Evolutionary conservation across 352 stramenopile species (phyloP).

Genomic region (Peronospora farinosa): DNA sequence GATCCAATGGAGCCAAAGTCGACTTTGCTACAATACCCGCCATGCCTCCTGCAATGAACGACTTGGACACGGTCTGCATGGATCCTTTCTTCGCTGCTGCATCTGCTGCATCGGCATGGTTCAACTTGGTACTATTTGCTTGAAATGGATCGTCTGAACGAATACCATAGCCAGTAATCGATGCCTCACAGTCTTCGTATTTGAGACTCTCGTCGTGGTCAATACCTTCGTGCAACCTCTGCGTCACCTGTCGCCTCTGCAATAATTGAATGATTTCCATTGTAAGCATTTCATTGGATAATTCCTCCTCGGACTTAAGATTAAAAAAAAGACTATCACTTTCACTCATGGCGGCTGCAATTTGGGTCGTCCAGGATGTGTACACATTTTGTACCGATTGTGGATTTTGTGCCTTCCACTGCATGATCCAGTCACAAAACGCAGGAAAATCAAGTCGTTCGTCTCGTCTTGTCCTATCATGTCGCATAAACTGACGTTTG

Average conservation of each 20-base stretch:
- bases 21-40: slow-evolving; percentile 78
- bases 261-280: slow-evolving; percentile 33
- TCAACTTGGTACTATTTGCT: slow-evolving; percentile 7
- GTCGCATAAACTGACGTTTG: slow-evolving; percentile 30
- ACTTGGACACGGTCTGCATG: slow-evolving; percentile 72
- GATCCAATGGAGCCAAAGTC: slow-evolving; percentile 61
- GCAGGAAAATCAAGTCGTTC: slow-evolving; percentile 59
- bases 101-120: slow-evolving; percentile 11
- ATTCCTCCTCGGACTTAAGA: slow-evolving; percentile 31
- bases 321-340: slow-evolving; percentile 68
- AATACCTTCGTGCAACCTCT: slow-evolving; percentile 14
- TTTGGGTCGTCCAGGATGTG: slow-evolving; percentile 64
- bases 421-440: slow-evolving; percentile 77
- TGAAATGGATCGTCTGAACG: slow-evolving; percentile 19
- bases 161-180: slow-evolving; percentile 15
- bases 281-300: slow-evolving; percentile 28
- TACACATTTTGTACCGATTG: slow-evolving; percentile 65
- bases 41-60: slow-evolving; percentile 65
- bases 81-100: slow-evolving; percentile 30
- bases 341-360: slow-evolving; percentile 59
- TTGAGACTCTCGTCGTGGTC: neutral
- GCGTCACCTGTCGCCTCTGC: slow-evolving; percentile 12
- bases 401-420: slow-evolving; percentile 68
- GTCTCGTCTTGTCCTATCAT: slow-evolving; percentile 29
- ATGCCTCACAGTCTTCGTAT: slow-evolving; percentile 25